Evolutionary conservation across 2,329 filamentous ascomycete genomes (phyloP).

Genomic region (Cladosporium sp.): DNA sequence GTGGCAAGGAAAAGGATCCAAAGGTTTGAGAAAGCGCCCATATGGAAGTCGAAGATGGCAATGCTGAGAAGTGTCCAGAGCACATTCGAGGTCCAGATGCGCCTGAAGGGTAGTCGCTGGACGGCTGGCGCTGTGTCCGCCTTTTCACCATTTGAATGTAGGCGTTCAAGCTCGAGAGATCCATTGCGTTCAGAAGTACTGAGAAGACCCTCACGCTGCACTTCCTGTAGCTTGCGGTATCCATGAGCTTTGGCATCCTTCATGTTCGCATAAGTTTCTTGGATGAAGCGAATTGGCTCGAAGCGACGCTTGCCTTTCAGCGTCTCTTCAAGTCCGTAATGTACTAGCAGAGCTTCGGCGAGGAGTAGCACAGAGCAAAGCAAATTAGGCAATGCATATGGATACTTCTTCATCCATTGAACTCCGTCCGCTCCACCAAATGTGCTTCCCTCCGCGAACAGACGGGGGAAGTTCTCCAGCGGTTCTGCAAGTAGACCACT

Average conservation of each 20-base stretch:
- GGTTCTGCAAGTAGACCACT: slow-evolving; percentile 66
- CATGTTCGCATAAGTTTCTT: slow-evolving; percentile 24
- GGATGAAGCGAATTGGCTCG: slow-evolving; percentile 27
- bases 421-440: slow-evolving; percentile 57
- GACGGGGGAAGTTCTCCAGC: slow-evolving; percentile 52
- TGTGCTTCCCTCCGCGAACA: slow-evolving; percentile 59
- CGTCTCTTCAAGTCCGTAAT: slow-evolving; percentile 62
- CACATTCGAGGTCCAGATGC: slow-evolving; percentile 57
- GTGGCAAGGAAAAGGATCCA: slow-evolving; percentile 77
- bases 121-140: slow-evolving; percentile 32
- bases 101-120: slow-evolving; percentile 45
- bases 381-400: slow-evolving; percentile 64
- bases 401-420: slow-evolving; percentile 61
- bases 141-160: slow-evolving; percentile 37
- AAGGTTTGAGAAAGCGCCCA: slow-evolving; percentile 73
- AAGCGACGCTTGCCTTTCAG: slow-evolving; percentile 35
- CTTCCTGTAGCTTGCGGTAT: slow-evolving; percentile 29
- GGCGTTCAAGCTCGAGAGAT: slow-evolving; percentile 37
- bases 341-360: slow-evolving; percentile 53
- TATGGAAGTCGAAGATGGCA: slow-evolving; percentile 70
- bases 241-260: slow-evolving; percentile 31
- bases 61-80: slow-evolving; percentile 61
- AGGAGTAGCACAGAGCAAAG: slow-evolving; percentile 60
- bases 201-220: slow-evolving; percentile 35
- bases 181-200: slow-evolving; percentile 29